Base-by-base conservation (phyloP, 768 basidiomycete genomes). In the Rhodosporidiobolus sp. region DNA sequence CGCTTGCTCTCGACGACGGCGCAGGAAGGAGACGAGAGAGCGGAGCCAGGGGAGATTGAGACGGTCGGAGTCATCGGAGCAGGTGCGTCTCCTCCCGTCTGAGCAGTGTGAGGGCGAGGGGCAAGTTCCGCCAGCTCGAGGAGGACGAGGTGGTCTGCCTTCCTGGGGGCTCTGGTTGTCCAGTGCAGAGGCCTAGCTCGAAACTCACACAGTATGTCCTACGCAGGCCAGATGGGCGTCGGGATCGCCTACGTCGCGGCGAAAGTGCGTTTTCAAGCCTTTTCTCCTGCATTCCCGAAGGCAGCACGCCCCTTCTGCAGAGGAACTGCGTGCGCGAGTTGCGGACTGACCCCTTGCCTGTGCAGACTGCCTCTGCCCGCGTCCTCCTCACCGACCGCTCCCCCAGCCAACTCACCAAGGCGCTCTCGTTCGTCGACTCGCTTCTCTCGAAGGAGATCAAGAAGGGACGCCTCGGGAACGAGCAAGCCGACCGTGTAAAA, bases 311-410 rank as follows among this genome's bases (percentile, higher is more conserved):
- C 17, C 38, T 43, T 43, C 38, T 7, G 38, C 8, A 14, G 38
- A 43, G 38, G 14, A 43, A 7, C 38, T 7, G 38, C 38, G 38
- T 43, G 8, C 14, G 7, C 38, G 38, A 43, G 14, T 7, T 14
- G 38, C 8, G n/a, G 10, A 65, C 58, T 32, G 12, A 20, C 49
- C 74, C 76, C 67, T 76, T 77, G 1, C n/a, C 14, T 43, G 67
- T 92, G 50, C 84, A 94, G 32, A 88, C 89, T 46, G 95, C 94
- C 53, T 88, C 88, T 78, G 88, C 94, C 9, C 88, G 91, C 6
- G 91, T 96, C 8, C 84, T 91, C 48, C 81, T 98, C n/a, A 86
- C 91, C 76, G 94, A 98, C 84, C 84, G 86, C 49, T 92, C 90
- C 9, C 77, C 85, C 1, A 84, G 86, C 32, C 92, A 95, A 79